phyloP scores from a whole-genome alignment of 2,329 filamentous ascomycete genomes.

The Clonostachys chloroleuca region DNA sequence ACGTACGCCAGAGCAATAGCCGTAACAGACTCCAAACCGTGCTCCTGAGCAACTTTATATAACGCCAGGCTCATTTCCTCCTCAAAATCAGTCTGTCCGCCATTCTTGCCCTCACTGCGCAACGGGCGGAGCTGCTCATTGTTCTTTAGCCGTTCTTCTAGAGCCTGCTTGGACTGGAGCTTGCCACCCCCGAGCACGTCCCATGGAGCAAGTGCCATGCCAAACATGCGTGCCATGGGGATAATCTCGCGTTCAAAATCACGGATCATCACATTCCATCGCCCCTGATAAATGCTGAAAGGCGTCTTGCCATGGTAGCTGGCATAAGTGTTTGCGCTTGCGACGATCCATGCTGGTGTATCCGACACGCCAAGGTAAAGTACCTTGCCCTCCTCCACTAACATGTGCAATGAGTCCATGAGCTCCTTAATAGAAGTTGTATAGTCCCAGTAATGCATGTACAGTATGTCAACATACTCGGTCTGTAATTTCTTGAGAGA shows the following conservation, averaged over 20 bases:
- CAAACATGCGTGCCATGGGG: conserved; percentile 14
- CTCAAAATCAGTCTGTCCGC: conserved; percentile 23
- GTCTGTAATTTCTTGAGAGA: conserved; percentile 31
- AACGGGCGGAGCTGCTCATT: conserved; percentile 6
- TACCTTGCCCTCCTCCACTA: conserved; percentile 16
- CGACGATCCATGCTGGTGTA: conserved; percentile 18
- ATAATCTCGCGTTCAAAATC: conserved; percentile 19
- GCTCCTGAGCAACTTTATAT: conserved; percentile 31
- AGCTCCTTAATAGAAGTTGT: conserved; percentile 14
- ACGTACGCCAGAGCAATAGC: conserved; percentile 52
- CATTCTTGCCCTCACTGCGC: too few relatives aligned
- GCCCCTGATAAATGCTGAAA: conserved; percentile 17
- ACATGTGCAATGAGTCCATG: conserved; percentile 16
- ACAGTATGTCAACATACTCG: conserved; percentile 22
- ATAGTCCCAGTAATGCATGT: conserved; percentile 18
- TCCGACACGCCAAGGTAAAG: conserved; percentile 18
- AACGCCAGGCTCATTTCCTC: conserved; percentile 31
- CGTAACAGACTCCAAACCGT: conserved; percentile 43
- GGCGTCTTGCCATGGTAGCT: conserved; percentile 11
- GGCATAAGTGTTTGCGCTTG: conserved; percentile 16
- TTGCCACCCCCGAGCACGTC: conserved; percentile 38
- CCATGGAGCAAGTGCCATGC: conserved; percentile 44
- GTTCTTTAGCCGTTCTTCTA: conserved; percentile 11
- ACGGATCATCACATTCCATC: conserved; percentile 13
- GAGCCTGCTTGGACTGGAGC: conserved; percentile 22